Base-by-base conservation (phyloP, 306 rosid species). In the Prunus salicina region DNA sequence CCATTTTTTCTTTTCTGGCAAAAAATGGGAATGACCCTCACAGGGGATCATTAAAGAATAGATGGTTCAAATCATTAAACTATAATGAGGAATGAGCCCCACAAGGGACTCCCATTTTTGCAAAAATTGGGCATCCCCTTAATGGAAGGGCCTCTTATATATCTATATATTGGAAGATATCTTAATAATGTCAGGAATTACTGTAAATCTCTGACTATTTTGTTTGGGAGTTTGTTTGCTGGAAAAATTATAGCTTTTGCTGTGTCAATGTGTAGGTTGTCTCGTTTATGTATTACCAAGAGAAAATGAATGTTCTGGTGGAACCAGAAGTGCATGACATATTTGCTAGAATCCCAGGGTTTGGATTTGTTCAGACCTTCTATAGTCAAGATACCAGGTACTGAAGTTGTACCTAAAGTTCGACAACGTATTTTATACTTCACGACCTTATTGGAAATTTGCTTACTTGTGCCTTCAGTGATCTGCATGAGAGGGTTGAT, bases 291-390 rank as follows among this genome's bases (percentile, higher is more conserved):
- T 88, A 90, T 85, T 74, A 89, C 84, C 87, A 92, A 86, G 97
- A 95, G 85, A 90, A 91, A 71, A 95, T 95, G 97, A 89, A 82
- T 52, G 90, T 95, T 64, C 86, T 95, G 12, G 97, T 95, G 78
- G 99, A 95, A 84, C 99, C 97, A 61, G 97, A 90, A 61, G 97
- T 92, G 63, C 99, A 95, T 71, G 98, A 95, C 80, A 85, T 88
- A 78, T 95, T 95, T 81, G 92, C 97, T 14, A 87, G 96, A 87
- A 89, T 95, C 82, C 92, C 99, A 25, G 99, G 99, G 67, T 95
- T 95, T 75, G 99, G 96, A 86, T 95, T 89, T 86, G 89, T 95
- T 79, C 99, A 95, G 88, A 95, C 99, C 76, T 95, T 95, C 83
- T 92, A 95, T 78, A 88, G 64, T 81, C 97, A 95, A 80, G 99